Conservation (phyloP, 345 rosid genomes). For the Rubroshorea leprosula region DNA sequence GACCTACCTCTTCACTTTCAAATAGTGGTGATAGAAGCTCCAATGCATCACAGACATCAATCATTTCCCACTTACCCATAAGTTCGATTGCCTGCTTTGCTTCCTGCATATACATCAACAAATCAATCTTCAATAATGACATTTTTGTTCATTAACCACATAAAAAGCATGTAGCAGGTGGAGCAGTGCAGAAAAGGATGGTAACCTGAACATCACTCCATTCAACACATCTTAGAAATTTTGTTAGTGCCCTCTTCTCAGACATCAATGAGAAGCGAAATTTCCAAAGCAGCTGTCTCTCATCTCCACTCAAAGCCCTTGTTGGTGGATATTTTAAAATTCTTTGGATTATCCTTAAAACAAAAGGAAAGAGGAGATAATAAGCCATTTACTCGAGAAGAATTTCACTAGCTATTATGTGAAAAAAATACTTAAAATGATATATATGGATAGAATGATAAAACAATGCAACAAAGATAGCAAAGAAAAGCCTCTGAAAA, state of each 20-base stretch:
- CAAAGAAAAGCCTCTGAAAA: neutral
- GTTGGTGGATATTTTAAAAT: conserved; percentile 92
- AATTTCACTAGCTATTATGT: neutral
- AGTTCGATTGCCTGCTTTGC: conserved; percentile 91
- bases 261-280: conserved; percentile 91
- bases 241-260: conserved; percentile 94
- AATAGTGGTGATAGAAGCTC: conserved; percentile 93
- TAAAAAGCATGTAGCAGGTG: conserved; percentile 1
- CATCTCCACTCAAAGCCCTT: conserved; percentile 85
- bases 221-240: conserved; percentile 91
- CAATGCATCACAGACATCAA: conserved; percentile 91
- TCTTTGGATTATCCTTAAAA: conserved; percentile 67
- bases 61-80: conserved; percentile 88
- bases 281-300: conserved; percentile 97
- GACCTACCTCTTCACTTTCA: conserved; percentile 89
- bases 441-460: conserved; percentile 6
- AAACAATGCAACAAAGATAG: neutral
- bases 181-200: conserved; percentile 9
- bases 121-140: conserved; percentile 12
- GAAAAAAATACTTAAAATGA: conserved; percentile 1
- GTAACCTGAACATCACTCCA: conserved; percentile 97
- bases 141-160: conserved; percentile 1
- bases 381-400: conserved; percentile 10
- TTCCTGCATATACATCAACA: conserved; percentile 52
- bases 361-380: conserved; percentile 10